These are phyloP conservation scores for Echeveria elegans DNA, from an alignment of 164 flowering plant species.

Conservation along the genomic window DNA sequence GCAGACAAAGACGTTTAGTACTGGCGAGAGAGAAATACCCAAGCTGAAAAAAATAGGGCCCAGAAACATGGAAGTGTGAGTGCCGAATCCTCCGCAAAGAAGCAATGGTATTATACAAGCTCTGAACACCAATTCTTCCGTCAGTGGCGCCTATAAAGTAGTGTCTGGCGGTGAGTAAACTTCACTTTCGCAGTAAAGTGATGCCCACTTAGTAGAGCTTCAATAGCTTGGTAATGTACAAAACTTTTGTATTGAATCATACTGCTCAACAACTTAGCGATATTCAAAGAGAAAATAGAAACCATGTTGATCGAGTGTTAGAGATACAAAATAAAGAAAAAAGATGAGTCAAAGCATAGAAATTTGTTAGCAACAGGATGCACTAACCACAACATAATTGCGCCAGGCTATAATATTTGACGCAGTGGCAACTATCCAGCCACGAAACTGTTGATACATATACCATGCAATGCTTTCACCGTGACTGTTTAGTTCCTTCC, in stretches of 20 bases:
- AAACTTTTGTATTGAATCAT: background rate
- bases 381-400: slow-evolving; percentile 73
- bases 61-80: slow-evolving; percentile 43
- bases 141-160: slow-evolving; percentile 69
- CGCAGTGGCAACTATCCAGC: slow-evolving; percentile 22
- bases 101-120: slow-evolving; percentile 96
- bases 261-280: background rate
- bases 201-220: background rate
- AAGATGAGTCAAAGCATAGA: background rate
- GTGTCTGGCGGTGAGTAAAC: background rate
- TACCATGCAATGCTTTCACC: slow-evolving; percentile 16
- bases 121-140: slow-evolving; percentile 92
- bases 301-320: background rate
- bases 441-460: slow-evolving; percentile 13
- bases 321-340: background rate
- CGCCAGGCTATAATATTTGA: slow-evolving; percentile 69
- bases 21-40: slow-evolving; percentile 32
- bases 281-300: background rate
- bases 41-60: slow-evolving; percentile 91
- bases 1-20: background rate
- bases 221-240: background rate
- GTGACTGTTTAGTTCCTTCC: slow-evolving; percentile 25
- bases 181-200: background rate
- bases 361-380: background rate
- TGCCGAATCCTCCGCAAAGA: slow-evolving; percentile 75